Evolutionary conservation across 139 green algal species (phyloP).

Genomic region (Mesostigma viride): DNA sequence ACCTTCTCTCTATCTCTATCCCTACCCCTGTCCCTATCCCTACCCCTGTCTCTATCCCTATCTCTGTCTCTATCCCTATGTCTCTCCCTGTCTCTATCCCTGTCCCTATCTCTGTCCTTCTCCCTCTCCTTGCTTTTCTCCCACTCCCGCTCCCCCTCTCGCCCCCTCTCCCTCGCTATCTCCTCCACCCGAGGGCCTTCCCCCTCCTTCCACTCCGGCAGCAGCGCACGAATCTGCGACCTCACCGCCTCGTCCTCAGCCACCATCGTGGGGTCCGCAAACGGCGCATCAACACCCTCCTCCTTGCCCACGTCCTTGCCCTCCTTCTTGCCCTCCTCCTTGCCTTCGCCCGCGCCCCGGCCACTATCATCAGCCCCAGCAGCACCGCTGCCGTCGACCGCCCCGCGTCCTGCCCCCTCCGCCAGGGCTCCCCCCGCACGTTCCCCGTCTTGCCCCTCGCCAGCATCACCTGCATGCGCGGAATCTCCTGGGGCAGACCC

Average conservation of each 20-base stretch:
- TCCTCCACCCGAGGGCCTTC: constrained; percentile 18
- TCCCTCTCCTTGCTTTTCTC: constrained; percentile 18
- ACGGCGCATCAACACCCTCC: constrained; percentile 4
- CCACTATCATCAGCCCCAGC: too few relatives aligned
- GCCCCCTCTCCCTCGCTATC: constrained; percentile 17
- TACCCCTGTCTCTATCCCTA: too few relatives aligned
- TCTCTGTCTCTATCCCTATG: too few relatives aligned
- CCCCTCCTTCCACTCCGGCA: constrained; percentile 14
- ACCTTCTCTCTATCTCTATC: constrained; percentile 17
- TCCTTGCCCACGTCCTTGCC: constrained; percentile 10
- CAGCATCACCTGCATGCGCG: constrained; percentile 6
- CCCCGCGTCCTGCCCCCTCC: too few relatives aligned
- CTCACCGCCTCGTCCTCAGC: too few relatives aligned
- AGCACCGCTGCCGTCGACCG: too few relatives aligned
- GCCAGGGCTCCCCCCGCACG: not conserved
- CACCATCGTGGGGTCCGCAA: too few relatives aligned
- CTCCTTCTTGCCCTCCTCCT: constrained; percentile 20
- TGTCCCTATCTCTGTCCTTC: too few relatives aligned
- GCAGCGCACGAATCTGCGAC: too few relatives aligned
- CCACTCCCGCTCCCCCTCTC: constrained; percentile 5
- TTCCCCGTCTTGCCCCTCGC: not conserved
- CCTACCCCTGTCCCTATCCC: too few relatives aligned
- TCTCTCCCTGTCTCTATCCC: too few relatives aligned
- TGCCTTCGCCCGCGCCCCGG: not conserved
- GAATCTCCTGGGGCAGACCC: not conserved